These are phyloP conservation scores for Diutina scorzettiae DNA, from an alignment of 1,139 yeast species.

Conservation along the genomic window DNA sequence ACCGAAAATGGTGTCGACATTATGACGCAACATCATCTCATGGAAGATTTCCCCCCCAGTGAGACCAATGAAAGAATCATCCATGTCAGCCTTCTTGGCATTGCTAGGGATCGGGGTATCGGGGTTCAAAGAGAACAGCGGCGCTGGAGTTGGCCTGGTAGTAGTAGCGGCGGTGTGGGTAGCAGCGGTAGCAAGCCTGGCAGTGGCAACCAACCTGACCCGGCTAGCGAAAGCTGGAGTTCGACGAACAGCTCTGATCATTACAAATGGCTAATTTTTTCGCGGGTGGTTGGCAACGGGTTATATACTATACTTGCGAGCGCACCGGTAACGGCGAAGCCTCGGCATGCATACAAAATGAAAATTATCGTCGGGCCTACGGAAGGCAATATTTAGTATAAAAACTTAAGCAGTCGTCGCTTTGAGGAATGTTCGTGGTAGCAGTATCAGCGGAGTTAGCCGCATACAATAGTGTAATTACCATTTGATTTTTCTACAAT, in stretches of 20 bases:
- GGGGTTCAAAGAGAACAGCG: background rate
- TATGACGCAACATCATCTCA: slow-evolving; percentile 96
- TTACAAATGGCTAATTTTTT: background rate
- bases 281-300: too few relatives aligned
- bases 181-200: slow-evolving; percentile 5
- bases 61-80: slow-evolving; percentile 82
- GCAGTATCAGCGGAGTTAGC: too few relatives aligned
- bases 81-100: slow-evolving; percentile 29
- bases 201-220: slow-evolving; percentile 3
- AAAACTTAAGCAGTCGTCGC: too few relatives aligned
- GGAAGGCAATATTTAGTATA: too few relatives aligned
- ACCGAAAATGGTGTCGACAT: slow-evolving; percentile 89
- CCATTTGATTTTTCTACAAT: too few relatives aligned
- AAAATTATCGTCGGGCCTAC: background rate
- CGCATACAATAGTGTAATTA: too few relatives aligned
- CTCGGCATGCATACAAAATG: background rate
- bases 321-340: background rate
- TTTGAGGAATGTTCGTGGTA: too few relatives aligned
- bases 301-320: too few relatives aligned
- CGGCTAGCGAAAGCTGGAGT: slow-evolving; percentile 1
- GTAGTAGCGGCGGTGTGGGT: background rate
- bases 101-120: slow-evolving; percentile 1
- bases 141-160: slow-evolving; percentile 2
- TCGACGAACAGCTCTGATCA: slow-evolving; percentile 5
- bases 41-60: slow-evolving; percentile 97